These are phyloP conservation scores for Claviceps sp. DNA, from an alignment of 2,329 filamentous ascomycete genomes.

Conservation along the genomic window DNA sequence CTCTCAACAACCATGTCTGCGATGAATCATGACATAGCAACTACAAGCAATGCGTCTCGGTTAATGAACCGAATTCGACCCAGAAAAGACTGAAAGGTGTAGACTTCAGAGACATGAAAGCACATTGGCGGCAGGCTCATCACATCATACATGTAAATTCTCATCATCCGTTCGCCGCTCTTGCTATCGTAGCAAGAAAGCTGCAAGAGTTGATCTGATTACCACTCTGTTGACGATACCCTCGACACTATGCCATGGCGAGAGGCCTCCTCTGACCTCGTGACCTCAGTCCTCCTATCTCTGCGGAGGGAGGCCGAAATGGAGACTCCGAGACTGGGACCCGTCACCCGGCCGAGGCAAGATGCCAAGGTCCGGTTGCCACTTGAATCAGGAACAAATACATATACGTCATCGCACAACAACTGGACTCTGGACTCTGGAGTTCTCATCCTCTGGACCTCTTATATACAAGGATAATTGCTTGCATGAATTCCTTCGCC, in stretches of 20 bases:
- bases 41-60: too few relatives aligned
- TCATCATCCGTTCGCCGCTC: too few relatives aligned
- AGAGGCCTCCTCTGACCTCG: background rate
- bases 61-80: too few relatives aligned
- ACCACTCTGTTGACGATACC: background rate
- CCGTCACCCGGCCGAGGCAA: background rate
- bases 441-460: too few relatives aligned
- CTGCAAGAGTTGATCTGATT: background rate
- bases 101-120: too few relatives aligned
- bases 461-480: background rate
- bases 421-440: too few relatives aligned
- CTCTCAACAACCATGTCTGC: too few relatives aligned
- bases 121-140: too few relatives aligned
- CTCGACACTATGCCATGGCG: background rate
- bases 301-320: background rate
- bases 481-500: background rate
- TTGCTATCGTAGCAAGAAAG: too few relatives aligned
- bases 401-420: background rate
- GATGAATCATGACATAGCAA: background rate
- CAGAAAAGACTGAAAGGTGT: too few relatives aligned
- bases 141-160: too few relatives aligned
- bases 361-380: too few relatives aligned
- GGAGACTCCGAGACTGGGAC: background rate
- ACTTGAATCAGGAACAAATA: background rate
- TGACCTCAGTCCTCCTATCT: background rate